These are phyloP conservation scores for Amanita fuliginea DNA, from an alignment of 768 basidiomycete species.

Conservation along the genomic window DNA sequence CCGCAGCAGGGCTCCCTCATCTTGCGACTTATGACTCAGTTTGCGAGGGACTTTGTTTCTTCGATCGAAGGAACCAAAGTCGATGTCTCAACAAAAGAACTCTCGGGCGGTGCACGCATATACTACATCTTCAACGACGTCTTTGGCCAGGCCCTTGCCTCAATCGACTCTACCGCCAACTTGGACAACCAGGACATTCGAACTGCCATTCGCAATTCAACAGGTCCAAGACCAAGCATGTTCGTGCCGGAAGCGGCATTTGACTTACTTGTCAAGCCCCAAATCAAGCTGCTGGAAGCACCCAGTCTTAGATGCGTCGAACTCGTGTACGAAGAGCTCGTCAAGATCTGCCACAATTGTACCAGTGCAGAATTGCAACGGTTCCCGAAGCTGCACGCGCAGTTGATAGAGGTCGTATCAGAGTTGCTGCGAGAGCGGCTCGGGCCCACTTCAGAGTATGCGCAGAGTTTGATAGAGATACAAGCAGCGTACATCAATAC, in stretches of 20 bases:
- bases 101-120: constrained; percentile 94
- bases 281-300: constrained; percentile 92
- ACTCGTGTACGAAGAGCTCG: constrained; percentile 96
- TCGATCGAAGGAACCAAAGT: constrained; percentile 96
- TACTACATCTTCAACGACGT: constrained; percentile 99
- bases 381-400: constrained; percentile 88
- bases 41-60: constrained; percentile 92
- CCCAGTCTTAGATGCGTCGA: constrained; percentile 95
- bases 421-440: constrained; percentile 91
- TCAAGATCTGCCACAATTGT: constrained; percentile 99
- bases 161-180: constrained; percentile 84
- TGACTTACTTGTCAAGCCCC: constrained; percentile 93
- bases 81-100: constrained; percentile 95
- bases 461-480: constrained; percentile 90
- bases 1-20: constrained; percentile 76
- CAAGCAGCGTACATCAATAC: constrained; percentile 99
- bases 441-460: constrained; percentile 95
- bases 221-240: constrained; percentile 89
- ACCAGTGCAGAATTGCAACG: constrained; percentile 88
- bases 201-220: constrained; percentile 97
- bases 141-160: constrained; percentile 84
- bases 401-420: constrained; percentile 93
- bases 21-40: constrained; percentile 96
- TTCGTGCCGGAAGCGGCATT: constrained; percentile 98
- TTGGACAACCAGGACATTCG: constrained; percentile 92